Evolutionary conservation across 306 rosid species (phyloP).

Genomic region (Begonia masoniana): DNA sequence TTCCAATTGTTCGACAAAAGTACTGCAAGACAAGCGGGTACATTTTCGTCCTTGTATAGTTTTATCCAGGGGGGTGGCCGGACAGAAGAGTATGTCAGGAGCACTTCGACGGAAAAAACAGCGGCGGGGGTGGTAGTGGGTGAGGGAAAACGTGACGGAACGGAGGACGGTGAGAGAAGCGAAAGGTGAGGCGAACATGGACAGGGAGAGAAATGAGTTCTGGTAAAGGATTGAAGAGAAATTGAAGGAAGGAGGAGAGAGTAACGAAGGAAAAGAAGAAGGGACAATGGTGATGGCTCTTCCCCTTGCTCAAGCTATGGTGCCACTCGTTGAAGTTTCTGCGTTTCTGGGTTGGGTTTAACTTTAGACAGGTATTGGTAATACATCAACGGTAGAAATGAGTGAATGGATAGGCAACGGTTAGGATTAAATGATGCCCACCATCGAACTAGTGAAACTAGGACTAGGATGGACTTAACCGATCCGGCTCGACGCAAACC

Average conservation of each 20-base stretch:
- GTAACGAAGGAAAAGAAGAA: slow-evolving; percentile 4
- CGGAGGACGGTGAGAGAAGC: slow-evolving; percentile 8
- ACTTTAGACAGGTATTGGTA: too few relatives aligned
- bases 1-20: slow-evolving; percentile 23
- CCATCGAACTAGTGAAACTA: too few relatives aligned
- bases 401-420: too few relatives aligned
- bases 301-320: too few relatives aligned
- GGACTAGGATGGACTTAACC: too few relatives aligned
- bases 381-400: too few relatives aligned
- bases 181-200: slow-evolving; percentile 15
- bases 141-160: slow-evolving; percentile 16
- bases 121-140: slow-evolving; percentile 6
- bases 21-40: slow-evolving; percentile 9
- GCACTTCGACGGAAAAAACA: neutral
- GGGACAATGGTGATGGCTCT: neutral
- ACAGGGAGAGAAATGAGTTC: neutral
- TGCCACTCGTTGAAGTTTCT: too few relatives aligned
- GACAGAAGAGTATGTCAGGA: neutral
- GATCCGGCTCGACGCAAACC: too few relatives aligned
- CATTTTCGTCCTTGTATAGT: neutral
- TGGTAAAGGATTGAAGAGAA: slow-evolving; percentile 1
- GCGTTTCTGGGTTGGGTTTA: too few relatives aligned
- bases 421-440: too few relatives aligned
- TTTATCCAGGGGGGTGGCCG: neutral
- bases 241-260: neutral